These are phyloP conservation scores for Colletotrichum sp. DNA, from an alignment of 2,329 filamentous ascomycete genomes.

Conservation along the genomic window DNA sequence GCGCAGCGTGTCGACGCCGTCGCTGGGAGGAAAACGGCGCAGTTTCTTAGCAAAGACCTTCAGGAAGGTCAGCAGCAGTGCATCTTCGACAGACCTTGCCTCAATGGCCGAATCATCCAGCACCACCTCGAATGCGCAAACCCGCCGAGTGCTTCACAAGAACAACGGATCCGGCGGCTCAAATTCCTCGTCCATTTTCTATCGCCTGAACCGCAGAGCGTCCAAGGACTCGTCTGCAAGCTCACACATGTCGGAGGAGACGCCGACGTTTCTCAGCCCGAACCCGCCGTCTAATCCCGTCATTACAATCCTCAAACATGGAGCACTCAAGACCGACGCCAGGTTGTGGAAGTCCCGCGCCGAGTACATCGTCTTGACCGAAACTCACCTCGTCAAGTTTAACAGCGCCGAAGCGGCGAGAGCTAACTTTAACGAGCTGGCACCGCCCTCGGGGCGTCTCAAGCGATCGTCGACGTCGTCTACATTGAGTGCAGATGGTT, in stretches of 20 bases:
- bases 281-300: conserved; percentile 32
- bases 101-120: not conserved
- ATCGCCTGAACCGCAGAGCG: conserved; percentile 44
- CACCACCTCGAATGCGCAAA: not conserved
- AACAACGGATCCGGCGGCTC: conserved; percentile 26
- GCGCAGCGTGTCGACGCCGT: conserved; percentile 8
- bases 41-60: conserved; percentile 24
- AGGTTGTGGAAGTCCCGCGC: conserved; percentile 53
- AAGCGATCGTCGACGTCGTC: conserved; percentile 28
- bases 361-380: conserved; percentile 58
- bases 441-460: conserved; percentile 23
- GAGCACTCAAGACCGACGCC: conserved; percentile 54
- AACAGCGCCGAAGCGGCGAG: conserved; percentile 51
- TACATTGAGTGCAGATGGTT: conserved; percentile 30
- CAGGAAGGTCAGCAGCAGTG: conserved; percentile 22
- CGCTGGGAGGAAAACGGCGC: conserved; percentile 13
- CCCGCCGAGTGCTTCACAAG: conserved; percentile 36
- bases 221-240: conserved; percentile 40
- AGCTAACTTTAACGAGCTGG: conserved; percentile 51
- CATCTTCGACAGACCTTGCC: conserved; percentile 17
- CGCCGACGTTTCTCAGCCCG: conserved; percentile 13
- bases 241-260: conserved; percentile 24
- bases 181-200: conserved; percentile 39
- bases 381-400: conserved; percentile 56
- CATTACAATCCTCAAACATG: conserved; percentile 49